Evolutionary conservation across 768 basidiomycete genomes (phyloP), one percentile per base, ranked within the genome.

Genomic region (Lactarius tabidus): DNA sequence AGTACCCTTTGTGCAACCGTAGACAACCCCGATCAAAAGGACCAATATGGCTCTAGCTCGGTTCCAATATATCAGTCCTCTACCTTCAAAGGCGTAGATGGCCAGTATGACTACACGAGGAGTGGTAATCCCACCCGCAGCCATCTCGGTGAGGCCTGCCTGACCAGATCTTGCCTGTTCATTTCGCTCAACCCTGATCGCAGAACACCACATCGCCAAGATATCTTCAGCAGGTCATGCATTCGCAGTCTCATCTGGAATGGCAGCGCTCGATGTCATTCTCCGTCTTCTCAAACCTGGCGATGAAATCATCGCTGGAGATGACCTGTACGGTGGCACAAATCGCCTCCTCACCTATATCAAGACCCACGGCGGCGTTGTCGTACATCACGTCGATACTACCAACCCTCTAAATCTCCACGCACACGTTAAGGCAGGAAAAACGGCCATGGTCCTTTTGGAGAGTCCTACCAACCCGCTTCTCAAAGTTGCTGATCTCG

Each of bases 1-100:
- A 90, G 91, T n/a, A 94, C 92, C 18, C 79, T 92, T 64, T 93
- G 92, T 66, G 94, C 91, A 28, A 95, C 93, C 6, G 93, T 96
- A 63, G 94, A 96, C 71, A 92, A 93, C 70, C 93, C 93, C 0
- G 82, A 83, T 62, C 90, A 89, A 77, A 95, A 96, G 76, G 96
- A 99, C 77, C 96, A 98, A 78, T 90, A 95, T 74, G 95, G 95
- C 23, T 88, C 92, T 65, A 93, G 91, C 70, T 90, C 90, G 8
- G 93, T 98, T 1, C 97, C 97, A 26, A 98, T 99, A 77, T 99
- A 98, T 77, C 97, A 98, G 78, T 90, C 94, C 1, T 86, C 97
- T 9, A 99, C 97, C 0, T 98, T 99, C 85, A 98, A 98, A 79
- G 97, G 96, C 54, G 79, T 96, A 51, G 83, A 81, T 20, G 91